These are phyloP conservation scores for Metschnikowia anglica DNA, from an alignment of 805 yeast species.

Conservation along the genomic window DNA sequence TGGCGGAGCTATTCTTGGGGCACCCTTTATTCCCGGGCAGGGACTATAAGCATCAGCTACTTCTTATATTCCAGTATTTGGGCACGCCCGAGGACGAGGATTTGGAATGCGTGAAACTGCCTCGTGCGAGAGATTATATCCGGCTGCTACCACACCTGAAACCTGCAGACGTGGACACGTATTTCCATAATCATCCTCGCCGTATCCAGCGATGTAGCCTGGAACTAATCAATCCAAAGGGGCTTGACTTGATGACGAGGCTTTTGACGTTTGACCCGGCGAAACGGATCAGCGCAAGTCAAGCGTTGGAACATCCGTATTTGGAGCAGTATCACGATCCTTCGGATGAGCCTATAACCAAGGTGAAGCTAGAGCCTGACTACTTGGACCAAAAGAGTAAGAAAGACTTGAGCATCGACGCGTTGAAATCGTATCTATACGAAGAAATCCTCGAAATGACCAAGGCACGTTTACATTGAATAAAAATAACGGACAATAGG, in stretches of 20 bases:
- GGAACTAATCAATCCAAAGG: slow-evolving; percentile 16
- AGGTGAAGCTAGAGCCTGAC: slow-evolving; percentile 16
- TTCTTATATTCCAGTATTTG: slow-evolving; percentile 62
- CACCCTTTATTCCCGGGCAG: slow-evolving; percentile 74
- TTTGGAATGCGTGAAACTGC: slow-evolving; percentile 16
- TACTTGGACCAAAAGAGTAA: slow-evolving; percentile 18
- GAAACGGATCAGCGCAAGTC: slow-evolving; percentile 13
- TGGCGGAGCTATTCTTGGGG: slow-evolving; percentile 64
- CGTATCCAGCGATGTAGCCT: slow-evolving; percentile 15
- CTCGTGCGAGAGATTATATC: slow-evolving; percentile 18
- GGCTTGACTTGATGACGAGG: slow-evolving; percentile 17
- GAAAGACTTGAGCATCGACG: slow-evolving; percentile 12
- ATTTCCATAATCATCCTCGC: slow-evolving; percentile 15
- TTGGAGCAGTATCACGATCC: slow-evolving; percentile 20
- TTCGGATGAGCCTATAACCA: slow-evolving; percentile 17
- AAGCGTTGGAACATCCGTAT: slow-evolving; percentile 18
- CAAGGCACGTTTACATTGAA: slow-evolving; percentile 7
- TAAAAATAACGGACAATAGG: too few relatives aligned
- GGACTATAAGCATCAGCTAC: slow-evolving; percentile 67
- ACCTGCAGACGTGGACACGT: slow-evolving; percentile 7
- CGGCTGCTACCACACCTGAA: slow-evolving; percentile 16
- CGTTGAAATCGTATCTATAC: slow-evolving; percentile 17
- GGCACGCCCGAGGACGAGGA: slow-evolving; percentile 58
- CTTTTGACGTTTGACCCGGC: slow-evolving; percentile 18
- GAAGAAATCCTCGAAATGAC: slow-evolving; percentile 17